Evolutionary conservation across 106 monocot genomes (phyloP).

Genomic region (Acorus calamus): DNA sequence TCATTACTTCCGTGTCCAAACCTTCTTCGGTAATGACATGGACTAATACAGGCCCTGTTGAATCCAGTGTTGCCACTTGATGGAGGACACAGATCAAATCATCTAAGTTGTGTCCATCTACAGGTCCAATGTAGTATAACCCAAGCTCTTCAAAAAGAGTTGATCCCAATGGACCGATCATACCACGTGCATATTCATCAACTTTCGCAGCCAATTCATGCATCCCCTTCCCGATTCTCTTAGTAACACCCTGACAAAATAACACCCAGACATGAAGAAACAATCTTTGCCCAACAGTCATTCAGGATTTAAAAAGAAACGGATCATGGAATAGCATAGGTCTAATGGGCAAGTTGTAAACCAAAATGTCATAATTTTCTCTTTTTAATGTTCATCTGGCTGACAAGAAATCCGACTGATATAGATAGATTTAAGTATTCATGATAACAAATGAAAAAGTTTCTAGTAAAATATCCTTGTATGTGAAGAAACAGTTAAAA

Average conservation of each 20-base stretch:
- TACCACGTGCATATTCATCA: slow-evolving; percentile 80
- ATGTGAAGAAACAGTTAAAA: background rate
- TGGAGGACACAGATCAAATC: slow-evolving; percentile 61
- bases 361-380: too few species aligned
- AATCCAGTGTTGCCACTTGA: slow-evolving; percentile 51
- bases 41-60: slow-evolving; percentile 61
- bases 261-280: background rate
- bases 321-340: too few species aligned
- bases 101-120: slow-evolving; percentile 67
- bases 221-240: slow-evolving; percentile 56
- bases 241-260: slow-evolving; percentile 51
- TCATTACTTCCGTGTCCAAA: slow-evolving; percentile 6
- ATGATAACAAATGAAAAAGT: background rate
- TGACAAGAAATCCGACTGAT: background rate
- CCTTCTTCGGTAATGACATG: slow-evolving; percentile 57
- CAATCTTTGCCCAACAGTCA: background rate
- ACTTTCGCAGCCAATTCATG: slow-evolving; percentile 78
- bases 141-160: slow-evolving; percentile 89
- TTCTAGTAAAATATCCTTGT: background rate
- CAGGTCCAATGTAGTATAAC: slow-evolving; percentile 74
- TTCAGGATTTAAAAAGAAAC: too few species aligned
- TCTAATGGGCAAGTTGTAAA: too few species aligned
- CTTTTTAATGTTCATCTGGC: background rate
- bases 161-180: slow-evolving; percentile 61
- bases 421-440: background rate